These are phyloP conservation scores for Russula abietina DNA, from an alignment of 768 basidiomycete species.

Conservation along the genomic window DNA sequence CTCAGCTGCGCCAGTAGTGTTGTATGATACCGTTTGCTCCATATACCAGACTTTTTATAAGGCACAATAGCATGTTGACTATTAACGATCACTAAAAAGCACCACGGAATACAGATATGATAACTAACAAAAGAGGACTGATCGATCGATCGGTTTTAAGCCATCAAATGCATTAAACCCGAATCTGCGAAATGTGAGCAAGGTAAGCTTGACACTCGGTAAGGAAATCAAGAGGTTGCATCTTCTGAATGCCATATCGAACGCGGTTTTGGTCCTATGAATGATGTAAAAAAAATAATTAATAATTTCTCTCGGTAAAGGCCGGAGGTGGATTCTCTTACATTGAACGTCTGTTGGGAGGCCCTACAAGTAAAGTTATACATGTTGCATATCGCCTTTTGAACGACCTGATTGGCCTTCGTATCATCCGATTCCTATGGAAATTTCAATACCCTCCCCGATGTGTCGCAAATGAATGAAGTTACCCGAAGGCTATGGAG, in stretches of 20 bases:
- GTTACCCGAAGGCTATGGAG: slow-evolving; percentile 63
- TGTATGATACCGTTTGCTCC: slow-evolving; percentile 8
- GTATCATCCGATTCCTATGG: slow-evolving; percentile 53
- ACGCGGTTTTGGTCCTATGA: slow-evolving; percentile 72
- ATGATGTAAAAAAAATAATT: slow-evolving; percentile 1
- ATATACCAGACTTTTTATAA: slow-evolving; percentile 6
- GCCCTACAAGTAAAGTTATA: slow-evolving; percentile 85
- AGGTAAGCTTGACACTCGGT: slow-evolving; percentile 57
- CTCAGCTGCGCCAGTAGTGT: neutral
- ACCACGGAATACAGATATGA: neutral
- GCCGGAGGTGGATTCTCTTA: slow-evolving; percentile 34
- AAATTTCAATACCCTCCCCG: neutral
- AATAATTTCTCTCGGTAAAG: neutral
- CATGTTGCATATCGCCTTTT: slow-evolving; percentile 57
- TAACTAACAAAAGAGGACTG: neutral
- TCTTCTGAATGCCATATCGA: slow-evolving; percentile 73
- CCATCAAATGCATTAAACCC: too few species aligned
- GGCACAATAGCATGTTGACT: neutral
- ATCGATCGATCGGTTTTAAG: neutral
- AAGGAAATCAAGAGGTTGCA: slow-evolving; percentile 59
- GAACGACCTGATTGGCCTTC: slow-evolving; percentile 53
- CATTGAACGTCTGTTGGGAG: slow-evolving; percentile 81
- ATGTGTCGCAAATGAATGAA: neutral
- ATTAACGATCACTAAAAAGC: neutral
- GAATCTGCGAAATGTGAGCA: slow-evolving; percentile 43